Conservation (phyloP, 441 rosid genomes). For the Corymbia citriodora region DNA sequence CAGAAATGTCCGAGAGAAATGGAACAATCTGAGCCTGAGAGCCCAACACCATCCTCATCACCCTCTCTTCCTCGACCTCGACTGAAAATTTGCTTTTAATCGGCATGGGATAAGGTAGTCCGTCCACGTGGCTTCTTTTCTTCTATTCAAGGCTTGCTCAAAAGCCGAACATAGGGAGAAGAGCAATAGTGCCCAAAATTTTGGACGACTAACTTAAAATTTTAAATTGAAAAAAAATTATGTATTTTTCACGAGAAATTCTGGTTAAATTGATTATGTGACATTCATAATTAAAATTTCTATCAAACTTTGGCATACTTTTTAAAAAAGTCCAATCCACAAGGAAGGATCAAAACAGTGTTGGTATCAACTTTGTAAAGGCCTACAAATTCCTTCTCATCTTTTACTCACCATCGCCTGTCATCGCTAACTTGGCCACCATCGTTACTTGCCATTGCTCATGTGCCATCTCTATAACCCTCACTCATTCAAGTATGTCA, state of each 20-base stretch:
- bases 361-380: neutral
- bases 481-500: neutral
- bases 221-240: too few species aligned
- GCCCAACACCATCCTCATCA: slow-evolving; percentile 23
- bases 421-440: too few species aligned
- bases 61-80: neutral
- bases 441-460: neutral
- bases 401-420: neutral
- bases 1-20: neutral
- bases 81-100: neutral
- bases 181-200: neutral
- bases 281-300: too few species aligned
- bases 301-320: neutral
- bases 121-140: neutral
- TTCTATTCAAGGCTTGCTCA: neutral
- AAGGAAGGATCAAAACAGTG: neutral
- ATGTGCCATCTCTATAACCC: neutral
- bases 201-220: neutral
- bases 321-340: neutral
- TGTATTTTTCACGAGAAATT: too few species aligned
- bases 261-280: too few species aligned
- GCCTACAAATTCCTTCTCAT: neutral
- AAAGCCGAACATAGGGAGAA: neutral
- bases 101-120: neutral
- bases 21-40: slow-evolving; percentile 5